These are phyloP conservation scores for Suhomyces pyralidae DNA, from an alignment of 805 yeast genomes.

Conservation along the genomic window DNA sequence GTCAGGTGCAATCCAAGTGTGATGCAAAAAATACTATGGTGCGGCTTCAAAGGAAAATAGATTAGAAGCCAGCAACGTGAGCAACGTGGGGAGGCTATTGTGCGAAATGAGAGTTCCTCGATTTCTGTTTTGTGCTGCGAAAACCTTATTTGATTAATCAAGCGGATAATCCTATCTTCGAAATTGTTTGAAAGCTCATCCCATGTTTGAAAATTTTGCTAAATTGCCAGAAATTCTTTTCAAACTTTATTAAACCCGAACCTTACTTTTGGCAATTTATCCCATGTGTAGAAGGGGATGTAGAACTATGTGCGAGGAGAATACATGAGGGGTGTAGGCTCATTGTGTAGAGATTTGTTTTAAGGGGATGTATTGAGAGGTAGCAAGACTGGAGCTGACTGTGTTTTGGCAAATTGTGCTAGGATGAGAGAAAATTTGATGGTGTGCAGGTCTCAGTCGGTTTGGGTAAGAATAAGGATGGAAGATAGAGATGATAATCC, in stretches of 20 bases:
- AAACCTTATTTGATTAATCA: background rate
- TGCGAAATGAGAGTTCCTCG: background rate
- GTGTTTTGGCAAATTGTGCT: background rate
- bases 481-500: background rate
- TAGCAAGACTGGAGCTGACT: too few species aligned
- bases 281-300: too few species aligned
- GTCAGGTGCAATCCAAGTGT: background rate
- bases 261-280: too few species aligned
- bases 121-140: background rate
- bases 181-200: background rate
- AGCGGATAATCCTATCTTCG: background rate
- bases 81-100: background rate
- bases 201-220: too few species aligned
- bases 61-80: background rate
- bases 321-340: too few species aligned
- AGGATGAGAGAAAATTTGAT: background rate
- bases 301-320: too few species aligned
- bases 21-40: background rate
- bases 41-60: background rate
- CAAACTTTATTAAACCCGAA: too few species aligned
- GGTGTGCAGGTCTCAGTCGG: background rate
- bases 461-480: too few species aligned
- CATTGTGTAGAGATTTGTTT: too few species aligned
- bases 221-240: too few species aligned
- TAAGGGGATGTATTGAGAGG: too few species aligned